These are phyloP conservation scores for Mycena vitilis DNA, from an alignment of 768 basidiomycete species.

Conservation along the genomic window DNA sequence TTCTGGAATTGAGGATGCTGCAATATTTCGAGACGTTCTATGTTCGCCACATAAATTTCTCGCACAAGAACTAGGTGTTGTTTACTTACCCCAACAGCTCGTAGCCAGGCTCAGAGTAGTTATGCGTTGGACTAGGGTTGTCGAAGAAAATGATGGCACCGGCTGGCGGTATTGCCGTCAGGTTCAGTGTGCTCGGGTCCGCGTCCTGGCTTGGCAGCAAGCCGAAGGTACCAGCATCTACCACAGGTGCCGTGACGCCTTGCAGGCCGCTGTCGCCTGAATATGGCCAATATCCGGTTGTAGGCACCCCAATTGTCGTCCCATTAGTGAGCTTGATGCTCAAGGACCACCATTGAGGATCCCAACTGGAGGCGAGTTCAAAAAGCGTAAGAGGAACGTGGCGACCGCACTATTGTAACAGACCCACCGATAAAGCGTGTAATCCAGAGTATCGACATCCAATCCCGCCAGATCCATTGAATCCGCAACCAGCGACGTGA, in stretches of 20 bases:
- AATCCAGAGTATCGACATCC: slow-evolving; percentile 41
- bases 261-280: slow-evolving; percentile 40
- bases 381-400: slow-evolving; percentile 1
- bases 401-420: background rate
- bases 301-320: slow-evolving; percentile 43
- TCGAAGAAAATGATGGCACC: slow-evolving; percentile 45
- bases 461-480: slow-evolving; percentile 42
- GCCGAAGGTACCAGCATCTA: slow-evolving; percentile 43
- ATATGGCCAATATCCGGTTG: slow-evolving; percentile 48
- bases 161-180: slow-evolving; percentile 35
- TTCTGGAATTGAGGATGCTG: slow-evolving; percentile 42
- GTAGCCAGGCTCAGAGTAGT: slow-evolving; percentile 46
- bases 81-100: slow-evolving; percentile 40
- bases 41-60: background rate
- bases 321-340: slow-evolving; percentile 44
- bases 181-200: slow-evolving; percentile 39
- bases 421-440: slow-evolving; percentile 40
- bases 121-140: slow-evolving; percentile 46
- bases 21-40: slow-evolving; percentile 42
- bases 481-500: slow-evolving; percentile 39
- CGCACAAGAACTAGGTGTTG: background rate
- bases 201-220: slow-evolving; percentile 35
- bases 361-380: slow-evolving; percentile 39
- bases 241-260: slow-evolving; percentile 43
- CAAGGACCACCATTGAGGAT: slow-evolving; percentile 49